A percentile compares a stretch with the other conserved stretches of the same genome.
Conservation (phyloP, 2,329 filamentous ascomycete genomes). For the Biscogniauxia marginata region DNA sequence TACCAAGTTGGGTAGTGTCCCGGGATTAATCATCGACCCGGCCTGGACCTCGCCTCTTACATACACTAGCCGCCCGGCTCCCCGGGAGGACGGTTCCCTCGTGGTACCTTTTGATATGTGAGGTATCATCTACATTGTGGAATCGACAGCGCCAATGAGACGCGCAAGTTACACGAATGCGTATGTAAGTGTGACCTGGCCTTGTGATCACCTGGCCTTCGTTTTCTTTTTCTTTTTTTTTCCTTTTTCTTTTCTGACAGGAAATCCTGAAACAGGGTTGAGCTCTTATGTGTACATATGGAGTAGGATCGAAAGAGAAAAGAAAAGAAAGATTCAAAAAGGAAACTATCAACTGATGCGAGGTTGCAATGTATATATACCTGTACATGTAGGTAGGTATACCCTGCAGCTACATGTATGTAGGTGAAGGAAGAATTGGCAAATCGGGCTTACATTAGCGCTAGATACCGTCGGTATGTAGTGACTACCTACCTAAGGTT, state of each 20-base stretch:
- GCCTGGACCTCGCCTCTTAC: too few relatives aligned
- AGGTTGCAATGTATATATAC: background rate
- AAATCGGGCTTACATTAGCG: background rate
- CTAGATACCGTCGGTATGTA: background rate
- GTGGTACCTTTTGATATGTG: background rate
- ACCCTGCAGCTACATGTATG: background rate
- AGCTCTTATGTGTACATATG: too few relatives aligned
- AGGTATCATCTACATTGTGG: background rate
- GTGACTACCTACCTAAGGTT: too few relatives aligned
- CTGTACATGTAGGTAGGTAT: background rate
- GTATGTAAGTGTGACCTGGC: background rate
- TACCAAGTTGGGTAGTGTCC: too few relatives aligned
- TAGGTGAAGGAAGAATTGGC: background rate
- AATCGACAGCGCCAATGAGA: too few relatives aligned
- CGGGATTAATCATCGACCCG: too few relatives aligned
- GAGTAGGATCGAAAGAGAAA: too few relatives aligned
- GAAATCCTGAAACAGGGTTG: background rate
- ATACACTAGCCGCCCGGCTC: background rate
- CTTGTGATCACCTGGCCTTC: background rate
- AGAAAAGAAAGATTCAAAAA: too few relatives aligned
- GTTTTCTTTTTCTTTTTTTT: background rate
- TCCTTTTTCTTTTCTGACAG: too few relatives aligned
- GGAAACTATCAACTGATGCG: background rate
- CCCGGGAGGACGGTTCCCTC: background rate
- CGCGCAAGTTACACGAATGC: background rate